Percentiles rank a stretch among this genome's conserved stretches.
Evolutionary conservation across 163 green algal genomes (phyloP).

Genomic region (Smithsoniella earleae): DNA sequence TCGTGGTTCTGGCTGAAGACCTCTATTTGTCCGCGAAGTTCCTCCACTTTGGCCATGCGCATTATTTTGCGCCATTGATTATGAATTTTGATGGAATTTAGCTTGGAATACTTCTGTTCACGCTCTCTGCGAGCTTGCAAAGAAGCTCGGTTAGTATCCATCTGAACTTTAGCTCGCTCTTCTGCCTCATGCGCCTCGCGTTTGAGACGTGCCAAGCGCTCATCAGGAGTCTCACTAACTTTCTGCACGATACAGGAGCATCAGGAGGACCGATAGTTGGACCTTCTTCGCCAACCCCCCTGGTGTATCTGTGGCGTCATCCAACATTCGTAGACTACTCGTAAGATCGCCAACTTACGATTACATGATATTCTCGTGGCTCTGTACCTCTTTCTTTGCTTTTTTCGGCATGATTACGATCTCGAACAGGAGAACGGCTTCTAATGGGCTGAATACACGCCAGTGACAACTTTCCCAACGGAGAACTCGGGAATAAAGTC

Average conservation of each 20-base stretch:
- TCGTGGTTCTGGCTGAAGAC: slow-evolving; percentile 72
- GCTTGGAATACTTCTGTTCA: slow-evolving; percentile 57
- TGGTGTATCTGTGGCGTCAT: no score
- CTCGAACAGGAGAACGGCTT: no score
- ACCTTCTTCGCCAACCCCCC: no score
- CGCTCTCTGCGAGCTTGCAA: slow-evolving; percentile 30
- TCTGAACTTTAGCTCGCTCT: slow-evolving; percentile 25
- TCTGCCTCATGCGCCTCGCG: slow-evolving; percentile 9
- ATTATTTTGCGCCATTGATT: slow-evolving; percentile 82
- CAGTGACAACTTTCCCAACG: no score
- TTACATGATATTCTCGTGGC: no score
- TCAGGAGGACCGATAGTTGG: no score
- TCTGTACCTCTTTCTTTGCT: slow-evolving; percentile 4
- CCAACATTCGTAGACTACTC: no score
- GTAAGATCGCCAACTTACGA: no score
- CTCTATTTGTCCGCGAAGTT: slow-evolving; percentile 71
- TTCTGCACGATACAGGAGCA: no score
- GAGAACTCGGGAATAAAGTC: no score
- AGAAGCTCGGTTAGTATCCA: neutral
- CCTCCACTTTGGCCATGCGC: slow-evolving; percentile 73
- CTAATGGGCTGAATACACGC: no score
- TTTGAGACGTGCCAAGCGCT: slow-evolving; percentile 1
- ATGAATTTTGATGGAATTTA: slow-evolving; percentile 76
- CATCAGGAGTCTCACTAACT: slow-evolving; percentile 11
- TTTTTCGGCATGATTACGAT: slow-evolving; percentile 23